Percentiles rank a stretch among this genome's conserved stretches.
phyloP scores from a whole-genome alignment of 306 rosid species.

The Casuarina equisetifolia region DNA sequence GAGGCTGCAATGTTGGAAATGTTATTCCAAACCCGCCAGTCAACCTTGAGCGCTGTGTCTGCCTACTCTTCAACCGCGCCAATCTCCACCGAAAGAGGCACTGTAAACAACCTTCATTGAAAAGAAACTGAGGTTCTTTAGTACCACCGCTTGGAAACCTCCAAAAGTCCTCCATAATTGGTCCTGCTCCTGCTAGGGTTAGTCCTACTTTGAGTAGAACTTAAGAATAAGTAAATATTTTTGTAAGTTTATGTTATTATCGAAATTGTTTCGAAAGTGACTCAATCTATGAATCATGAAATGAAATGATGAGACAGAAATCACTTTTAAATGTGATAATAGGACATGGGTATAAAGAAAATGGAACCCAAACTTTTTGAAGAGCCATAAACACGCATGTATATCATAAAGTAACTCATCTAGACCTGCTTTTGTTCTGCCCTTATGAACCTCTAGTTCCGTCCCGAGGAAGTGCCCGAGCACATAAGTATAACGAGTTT shows the following conservation, averaged over 20 bases:
- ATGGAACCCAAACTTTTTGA: slow-evolving; percentile 12
- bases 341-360: not conserved
- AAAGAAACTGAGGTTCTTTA: no score
- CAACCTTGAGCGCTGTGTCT: not conserved
- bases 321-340: no score
- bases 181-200: no score
- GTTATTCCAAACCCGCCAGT: slow-evolving; percentile 17
- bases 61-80: not conserved
- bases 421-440: slow-evolving; percentile 13
- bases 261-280: no score
- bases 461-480: slow-evolving; percentile 24
- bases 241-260: no score
- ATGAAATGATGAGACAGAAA: no score
- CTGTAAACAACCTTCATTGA: not conserved
- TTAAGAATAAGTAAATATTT: no score
- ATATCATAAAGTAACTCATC: not conserved
- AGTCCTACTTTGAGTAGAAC: no score
- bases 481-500: slow-evolving; percentile 20
- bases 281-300: no score
- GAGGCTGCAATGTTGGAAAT: not conserved
- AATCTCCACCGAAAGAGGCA: not conserved
- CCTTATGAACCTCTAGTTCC: not conserved
- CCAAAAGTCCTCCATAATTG: no score
- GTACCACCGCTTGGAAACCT: no score
- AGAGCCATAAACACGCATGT: slow-evolving; percentile 31